phyloP scores from a whole-genome alignment of 192 early-diverging fungal species.

The Backusella macrospora region DNA sequence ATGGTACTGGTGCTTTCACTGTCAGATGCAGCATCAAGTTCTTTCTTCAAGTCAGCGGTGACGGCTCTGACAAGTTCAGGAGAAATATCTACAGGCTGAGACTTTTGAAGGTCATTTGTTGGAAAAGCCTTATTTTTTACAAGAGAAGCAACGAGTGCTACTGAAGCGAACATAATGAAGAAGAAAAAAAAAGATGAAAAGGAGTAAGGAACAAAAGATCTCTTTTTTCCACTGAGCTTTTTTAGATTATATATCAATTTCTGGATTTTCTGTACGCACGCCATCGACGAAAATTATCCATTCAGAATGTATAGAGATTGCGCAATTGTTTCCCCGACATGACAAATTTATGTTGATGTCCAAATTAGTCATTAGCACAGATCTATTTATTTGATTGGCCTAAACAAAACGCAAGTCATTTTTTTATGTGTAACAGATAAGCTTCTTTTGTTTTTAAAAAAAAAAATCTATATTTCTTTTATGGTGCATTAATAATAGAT shows the following conservation, averaged over 20 bases:
- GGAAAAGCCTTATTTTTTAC: conserved; percentile 28
- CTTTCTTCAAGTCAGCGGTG: conserved; percentile 9
- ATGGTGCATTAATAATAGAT: background rate
- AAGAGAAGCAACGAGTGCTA: conserved; percentile 41
- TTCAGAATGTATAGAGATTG: conserved; percentile 29
- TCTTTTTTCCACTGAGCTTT: background rate
- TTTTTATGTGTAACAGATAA: background rate
- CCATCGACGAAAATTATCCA: conserved; percentile 26
- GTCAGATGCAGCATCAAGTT: conserved; percentile 21
- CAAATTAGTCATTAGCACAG: background rate
- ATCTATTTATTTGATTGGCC: background rate
- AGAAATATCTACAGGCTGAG: conserved; percentile 9
- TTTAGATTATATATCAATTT: conserved; percentile 10
- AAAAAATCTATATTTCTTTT: background rate
- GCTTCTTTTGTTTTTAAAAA: background rate
- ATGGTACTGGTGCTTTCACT: conserved; percentile 36
- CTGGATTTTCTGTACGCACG: conserved; percentile 19
- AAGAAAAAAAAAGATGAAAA: conserved; percentile 7
- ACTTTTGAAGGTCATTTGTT: background rate
- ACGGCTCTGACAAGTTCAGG: conserved; percentile 23
- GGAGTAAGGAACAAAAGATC: background rate
- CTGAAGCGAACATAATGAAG: conserved; percentile 38
- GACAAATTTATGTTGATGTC: conserved; percentile 5
- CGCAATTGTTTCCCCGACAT: conserved; percentile 35
- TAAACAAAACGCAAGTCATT: background rate